Conservation (phyloP, 2,329 filamentous ascomycete species). For the Fusarium cyanostomum region DNA sequence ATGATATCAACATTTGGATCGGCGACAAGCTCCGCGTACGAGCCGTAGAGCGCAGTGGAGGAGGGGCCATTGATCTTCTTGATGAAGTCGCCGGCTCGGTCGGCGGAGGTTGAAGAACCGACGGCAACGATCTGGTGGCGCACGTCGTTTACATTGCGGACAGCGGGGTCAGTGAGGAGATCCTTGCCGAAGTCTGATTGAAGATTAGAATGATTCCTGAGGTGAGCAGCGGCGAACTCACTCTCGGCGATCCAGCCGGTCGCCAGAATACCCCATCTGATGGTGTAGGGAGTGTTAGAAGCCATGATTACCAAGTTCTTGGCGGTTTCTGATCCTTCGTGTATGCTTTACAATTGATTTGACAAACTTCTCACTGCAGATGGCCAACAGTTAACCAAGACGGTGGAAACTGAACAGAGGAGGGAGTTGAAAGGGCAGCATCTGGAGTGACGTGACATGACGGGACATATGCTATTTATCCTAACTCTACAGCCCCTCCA, state of each 20-base stretch:
- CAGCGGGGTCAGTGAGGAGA: constrained; percentile 76
- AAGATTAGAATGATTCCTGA: neutral
- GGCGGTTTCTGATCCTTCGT: constrained; percentile 11
- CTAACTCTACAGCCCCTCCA: constrained; percentile 23
- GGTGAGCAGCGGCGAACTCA: constrained; percentile 45
- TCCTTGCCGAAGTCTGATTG: constrained; percentile 75
- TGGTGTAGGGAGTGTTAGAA: constrained; percentile 53
- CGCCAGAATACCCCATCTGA: constrained; percentile 70
- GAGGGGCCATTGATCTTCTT: constrained; percentile 73
- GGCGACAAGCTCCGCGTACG: constrained; percentile 81
- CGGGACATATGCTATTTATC: constrained; percentile 6
- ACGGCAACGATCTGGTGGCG: constrained; percentile 81
- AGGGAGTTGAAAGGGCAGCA: neutral
- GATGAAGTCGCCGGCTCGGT: constrained; percentile 78
- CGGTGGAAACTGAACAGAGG: neutral
- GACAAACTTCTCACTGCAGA: neutral
- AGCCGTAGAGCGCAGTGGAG: constrained; percentile 77
- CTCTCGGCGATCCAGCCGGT: constrained; percentile 68
- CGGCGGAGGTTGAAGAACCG: constrained; percentile 78
- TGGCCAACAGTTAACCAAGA: neutral
- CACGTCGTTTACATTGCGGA: constrained; percentile 75
- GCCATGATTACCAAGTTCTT: constrained; percentile 48
- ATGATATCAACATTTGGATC: constrained; percentile 84
- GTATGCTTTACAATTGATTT: neutral
- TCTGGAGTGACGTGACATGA: constrained; percentile 19